phyloP scores from a whole-genome alignment of 495 filamentous ascomycete genomes.

The Aspergillus campestris region DNA sequence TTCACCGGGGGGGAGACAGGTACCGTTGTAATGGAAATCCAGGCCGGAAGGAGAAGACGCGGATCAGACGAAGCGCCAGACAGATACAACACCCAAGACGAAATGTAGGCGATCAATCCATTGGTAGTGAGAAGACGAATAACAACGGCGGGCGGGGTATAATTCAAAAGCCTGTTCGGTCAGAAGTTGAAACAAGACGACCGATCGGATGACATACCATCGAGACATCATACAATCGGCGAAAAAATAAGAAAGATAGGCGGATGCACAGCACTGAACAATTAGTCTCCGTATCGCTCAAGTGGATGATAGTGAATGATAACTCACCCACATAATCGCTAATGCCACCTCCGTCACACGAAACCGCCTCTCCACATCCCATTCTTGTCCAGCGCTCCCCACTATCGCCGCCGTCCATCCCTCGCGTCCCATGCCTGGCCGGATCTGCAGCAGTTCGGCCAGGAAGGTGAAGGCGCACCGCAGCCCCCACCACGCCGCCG shows the following conservation, averaged over 20 bases:
- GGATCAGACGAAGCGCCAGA: constrained; percentile 68
- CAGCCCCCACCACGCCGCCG: constrained; percentile 55
- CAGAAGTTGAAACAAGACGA: not conserved
- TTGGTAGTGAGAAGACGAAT: constrained; percentile 76
- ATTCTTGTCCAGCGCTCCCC: constrained; percentile 38
- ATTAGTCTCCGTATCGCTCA: not conserved
- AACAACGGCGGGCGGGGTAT: constrained; percentile 76
- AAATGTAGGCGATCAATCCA: constrained; percentile 70
- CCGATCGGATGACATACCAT: constrained; percentile 46
- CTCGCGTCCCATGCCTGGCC: constrained; percentile 38
- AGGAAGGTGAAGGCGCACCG: constrained; percentile 52
- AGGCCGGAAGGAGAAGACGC: constrained; percentile 71
- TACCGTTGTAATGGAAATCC: constrained; percentile 78
- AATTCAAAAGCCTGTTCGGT: constrained; percentile 64
- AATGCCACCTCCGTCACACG: constrained; percentile 69
- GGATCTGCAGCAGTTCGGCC: constrained; percentile 44
- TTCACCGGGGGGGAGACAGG: not conserved
- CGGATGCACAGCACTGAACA: constrained; percentile 68
- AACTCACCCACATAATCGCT: constrained; percentile 74
- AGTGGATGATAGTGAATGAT: no score
- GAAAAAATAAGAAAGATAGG: constrained; percentile 82
- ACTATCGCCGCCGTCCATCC: constrained; percentile 39
- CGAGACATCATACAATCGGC: constrained; percentile 89
- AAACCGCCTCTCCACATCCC: constrained; percentile 49
- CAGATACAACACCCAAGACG: constrained; percentile 69